phyloP scores from a whole-genome alignment of 192 early-diverging fungal genomes.

The Paraglomus occultum region DNA sequence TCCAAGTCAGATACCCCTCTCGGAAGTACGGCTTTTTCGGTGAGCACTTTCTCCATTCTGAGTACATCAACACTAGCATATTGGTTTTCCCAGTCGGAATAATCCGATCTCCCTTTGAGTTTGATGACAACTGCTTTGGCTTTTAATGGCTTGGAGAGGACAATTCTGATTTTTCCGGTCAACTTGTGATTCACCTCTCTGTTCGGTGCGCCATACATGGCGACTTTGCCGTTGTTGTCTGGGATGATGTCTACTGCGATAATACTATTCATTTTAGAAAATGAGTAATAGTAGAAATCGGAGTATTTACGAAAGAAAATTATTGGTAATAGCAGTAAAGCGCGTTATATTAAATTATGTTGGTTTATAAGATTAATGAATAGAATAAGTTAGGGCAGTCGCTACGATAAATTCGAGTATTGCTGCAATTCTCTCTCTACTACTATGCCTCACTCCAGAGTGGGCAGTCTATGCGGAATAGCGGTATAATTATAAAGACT shows the following conservation, averaged over 20 bases:
- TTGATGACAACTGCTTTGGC: slow-evolving; percentile 13
- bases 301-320: too few relatives aligned
- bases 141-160: slow-evolving; percentile 26
- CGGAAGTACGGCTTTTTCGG: slow-evolving; percentile 2
- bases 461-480: too few relatives aligned
- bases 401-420: too few relatives aligned
- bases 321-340: too few relatives aligned
- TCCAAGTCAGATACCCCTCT: slow-evolving; percentile 23
- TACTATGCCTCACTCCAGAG: too few relatives aligned
- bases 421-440: too few relatives aligned
- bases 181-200: slow-evolving; percentile 11
- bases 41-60: slow-evolving; percentile 8
- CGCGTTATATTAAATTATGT: too few relatives aligned
- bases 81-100: slow-evolving; percentile 32
- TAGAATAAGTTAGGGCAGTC: too few relatives aligned
- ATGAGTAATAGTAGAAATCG: too few relatives aligned
- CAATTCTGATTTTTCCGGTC: slow-evolving; percentile 22
- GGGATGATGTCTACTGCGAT: slow-evolving; percentile 30
- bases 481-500: too few relatives aligned
- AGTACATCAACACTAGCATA: slow-evolving; percentile 21
- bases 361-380: too few relatives aligned
- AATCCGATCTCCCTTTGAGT: slow-evolving; percentile 28
- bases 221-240: slow-evolving; percentile 19
- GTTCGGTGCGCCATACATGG: slow-evolving; percentile 27
- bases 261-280: slow-evolving; percentile 7